Percentiles rank a stretch among this genome's conserved stretches.
phyloP scores from a whole-genome alignment of 2,329 filamentous ascomycete species.

The Sporothrix inflata region DNA sequence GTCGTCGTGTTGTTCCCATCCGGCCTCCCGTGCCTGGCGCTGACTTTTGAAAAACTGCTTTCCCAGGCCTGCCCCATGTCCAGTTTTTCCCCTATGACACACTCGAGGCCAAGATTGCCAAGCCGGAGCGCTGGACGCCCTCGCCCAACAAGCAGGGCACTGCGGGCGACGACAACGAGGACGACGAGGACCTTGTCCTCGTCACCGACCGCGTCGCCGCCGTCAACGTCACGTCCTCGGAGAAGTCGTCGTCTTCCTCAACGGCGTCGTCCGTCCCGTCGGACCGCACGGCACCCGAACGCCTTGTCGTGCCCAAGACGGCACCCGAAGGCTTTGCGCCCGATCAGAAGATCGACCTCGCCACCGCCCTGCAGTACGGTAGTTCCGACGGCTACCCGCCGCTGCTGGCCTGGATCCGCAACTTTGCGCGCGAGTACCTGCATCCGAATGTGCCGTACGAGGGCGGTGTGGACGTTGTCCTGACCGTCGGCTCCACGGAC shows the following conservation, averaged over 20 bases:
- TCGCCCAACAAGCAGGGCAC: slow-evolving; percentile 62
- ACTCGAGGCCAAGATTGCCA: slow-evolving; percentile 78
- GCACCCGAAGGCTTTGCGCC: slow-evolving; percentile 55
- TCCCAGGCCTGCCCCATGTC: slow-evolving; percentile 74
- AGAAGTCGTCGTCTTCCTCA: neutral
- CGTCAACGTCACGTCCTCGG: slow-evolving; percentile 35
- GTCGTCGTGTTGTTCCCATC: neutral
- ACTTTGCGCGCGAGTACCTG: slow-evolving; percentile 75
- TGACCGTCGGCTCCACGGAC: slow-evolving; percentile 84
- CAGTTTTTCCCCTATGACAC: slow-evolving; percentile 90
- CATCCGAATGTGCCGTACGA: slow-evolving; percentile 82
- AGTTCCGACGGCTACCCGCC: slow-evolving; percentile 80
- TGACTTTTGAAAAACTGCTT: neutral
- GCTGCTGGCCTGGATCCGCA: slow-evolving; percentile 74
- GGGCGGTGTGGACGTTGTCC: slow-evolving; percentile 73
- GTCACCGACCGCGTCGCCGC: slow-evolving; percentile 42
- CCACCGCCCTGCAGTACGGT: slow-evolving; percentile 84
- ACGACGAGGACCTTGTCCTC: slow-evolving; percentile 45
- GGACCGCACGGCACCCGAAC: slow-evolving; percentile 45
- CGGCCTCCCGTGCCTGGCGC: neutral
- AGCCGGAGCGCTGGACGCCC: slow-evolving; percentile 73
- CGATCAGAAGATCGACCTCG: slow-evolving; percentile 74
- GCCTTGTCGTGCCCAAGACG: slow-evolving; percentile 73
- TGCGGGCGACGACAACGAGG: slow-evolving; percentile 38
- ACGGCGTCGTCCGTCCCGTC: slow-evolving; percentile 35